Percentiles rank a stretch among this genome's conserved stretches.
Evolutionary conservation across 78 protist species (phyloP).

Genomic region (Monocercomonoides exilis): DNA sequence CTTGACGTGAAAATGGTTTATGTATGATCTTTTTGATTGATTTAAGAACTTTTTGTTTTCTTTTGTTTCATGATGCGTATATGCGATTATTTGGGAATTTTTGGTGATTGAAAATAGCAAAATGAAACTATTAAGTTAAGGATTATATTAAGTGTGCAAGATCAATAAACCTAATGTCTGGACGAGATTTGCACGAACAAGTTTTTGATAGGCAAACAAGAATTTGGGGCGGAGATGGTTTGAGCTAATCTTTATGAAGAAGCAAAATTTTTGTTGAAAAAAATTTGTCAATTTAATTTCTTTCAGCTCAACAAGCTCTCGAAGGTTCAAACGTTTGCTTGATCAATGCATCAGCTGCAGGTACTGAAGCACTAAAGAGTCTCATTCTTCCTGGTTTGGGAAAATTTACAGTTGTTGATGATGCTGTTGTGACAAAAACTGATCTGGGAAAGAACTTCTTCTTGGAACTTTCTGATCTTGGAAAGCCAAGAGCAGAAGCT

Average conservation of each 20-base stretch:
- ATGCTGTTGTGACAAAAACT: constrained; percentile 25
- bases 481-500: constrained; percentile 54
- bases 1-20: no score
- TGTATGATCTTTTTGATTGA: no score
- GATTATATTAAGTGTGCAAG: no score
- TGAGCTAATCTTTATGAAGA: neutral
- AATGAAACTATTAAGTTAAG: no score
- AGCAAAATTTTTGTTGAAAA: no score
- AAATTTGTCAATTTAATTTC: no score
- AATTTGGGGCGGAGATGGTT: neutral
- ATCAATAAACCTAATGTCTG: no score
- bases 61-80: no score
- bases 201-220: neutral
- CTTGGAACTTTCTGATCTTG: constrained; percentile 35
- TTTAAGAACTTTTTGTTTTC: no score
- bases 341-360: constrained; percentile 66
- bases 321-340: constrained; percentile 61
- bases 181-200: neutral
- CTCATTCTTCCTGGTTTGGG: constrained; percentile 80
- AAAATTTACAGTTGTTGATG: constrained; percentile 62
- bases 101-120: no score
- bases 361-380: constrained; percentile 79
- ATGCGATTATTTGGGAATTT: no score
- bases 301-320: constrained; percentile 19
- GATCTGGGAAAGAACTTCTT: constrained; percentile 74